phyloP scores from a whole-genome alignment of 2,329 filamentous ascomycete species.

The Verticillium tricorpus region DNA sequence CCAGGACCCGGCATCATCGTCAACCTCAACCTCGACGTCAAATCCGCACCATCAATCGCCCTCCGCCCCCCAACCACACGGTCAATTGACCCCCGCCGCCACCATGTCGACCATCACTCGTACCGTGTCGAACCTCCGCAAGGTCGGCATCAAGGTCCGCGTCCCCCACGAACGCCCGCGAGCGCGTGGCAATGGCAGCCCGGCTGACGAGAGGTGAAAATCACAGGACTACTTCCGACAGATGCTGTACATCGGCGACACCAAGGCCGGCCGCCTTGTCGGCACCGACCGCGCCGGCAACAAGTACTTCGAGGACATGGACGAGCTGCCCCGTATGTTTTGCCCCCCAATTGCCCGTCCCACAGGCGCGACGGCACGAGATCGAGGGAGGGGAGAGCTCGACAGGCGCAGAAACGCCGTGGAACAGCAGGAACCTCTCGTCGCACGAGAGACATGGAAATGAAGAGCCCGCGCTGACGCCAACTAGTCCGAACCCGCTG shows the following conservation, averaged over 20 bases:
- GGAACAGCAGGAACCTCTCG: too few species aligned
- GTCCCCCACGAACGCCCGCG: neutral
- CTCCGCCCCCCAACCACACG: slow-evolving; percentile 11
- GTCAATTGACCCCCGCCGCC: slow-evolving; percentile 28
- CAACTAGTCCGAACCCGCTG: slow-evolving; percentile 82
- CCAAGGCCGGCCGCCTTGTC: slow-evolving; percentile 85
- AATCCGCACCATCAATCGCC: slow-evolving; percentile 4
- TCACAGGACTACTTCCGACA: slow-evolving; percentile 83
- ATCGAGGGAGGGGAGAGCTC: neutral
- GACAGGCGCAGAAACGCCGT: neutral
- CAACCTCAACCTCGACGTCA: slow-evolving; percentile 7
- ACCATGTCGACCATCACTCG: slow-evolving; percentile 87
- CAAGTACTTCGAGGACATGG: slow-evolving; percentile 95
- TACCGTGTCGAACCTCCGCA: slow-evolving; percentile 82
- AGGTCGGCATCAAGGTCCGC: slow-evolving; percentile 79
- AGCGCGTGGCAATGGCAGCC: neutral
- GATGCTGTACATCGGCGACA: slow-evolving; percentile 83
- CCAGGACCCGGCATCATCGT: neutral
- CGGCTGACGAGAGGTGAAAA: slow-evolving; percentile 5
- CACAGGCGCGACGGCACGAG: neutral
- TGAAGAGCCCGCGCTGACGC: slow-evolving; percentile 9
- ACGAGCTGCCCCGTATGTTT: slow-evolving; percentile 80
- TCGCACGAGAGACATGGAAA: neutral
- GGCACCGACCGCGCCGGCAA: slow-evolving; percentile 89
- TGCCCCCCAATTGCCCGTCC: neutral